Evolutionary conservation across 306 rosid species (phyloP).

Genomic region (Myrica gale): DNA sequence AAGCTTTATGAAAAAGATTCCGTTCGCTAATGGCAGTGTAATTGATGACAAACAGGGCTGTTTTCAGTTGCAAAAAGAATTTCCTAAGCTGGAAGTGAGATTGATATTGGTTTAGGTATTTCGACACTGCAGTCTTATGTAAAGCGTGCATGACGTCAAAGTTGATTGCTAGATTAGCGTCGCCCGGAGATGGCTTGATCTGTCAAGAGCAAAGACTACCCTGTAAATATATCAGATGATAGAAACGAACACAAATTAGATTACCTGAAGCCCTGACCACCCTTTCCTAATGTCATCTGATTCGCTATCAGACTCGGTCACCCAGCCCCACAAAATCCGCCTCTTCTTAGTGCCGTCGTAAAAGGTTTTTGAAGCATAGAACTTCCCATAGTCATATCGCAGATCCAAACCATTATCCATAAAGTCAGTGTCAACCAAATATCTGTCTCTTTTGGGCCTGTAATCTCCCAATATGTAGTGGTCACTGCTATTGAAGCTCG

Average conservation of each 20-base stretch:
- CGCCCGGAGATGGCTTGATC: not conserved
- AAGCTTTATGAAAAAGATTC: not conserved
- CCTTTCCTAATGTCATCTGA: conserved; percentile 52
- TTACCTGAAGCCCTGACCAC: conserved; percentile 81
- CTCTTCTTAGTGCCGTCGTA: conserved; percentile 47
- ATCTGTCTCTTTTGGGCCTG: conserved; percentile 28
- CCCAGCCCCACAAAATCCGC: conserved; percentile 58
- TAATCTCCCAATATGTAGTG: conserved; percentile 53
- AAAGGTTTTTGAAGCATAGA: conserved; percentile 59
- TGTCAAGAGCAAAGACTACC: not conserved
- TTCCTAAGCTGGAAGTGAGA: not conserved
- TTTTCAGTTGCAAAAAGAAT: not conserved
- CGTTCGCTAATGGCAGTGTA: not conserved
- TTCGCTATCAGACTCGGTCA: conserved; percentile 35
- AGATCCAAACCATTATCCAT: conserved; percentile 35
- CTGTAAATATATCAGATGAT: not conserved
- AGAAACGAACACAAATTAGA: not conserved
- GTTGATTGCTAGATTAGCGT: not conserved
- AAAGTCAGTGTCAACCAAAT: conserved; percentile 34
- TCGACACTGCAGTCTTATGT: not conserved
- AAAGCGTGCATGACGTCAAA: not conserved
- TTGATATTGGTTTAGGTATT: not conserved
- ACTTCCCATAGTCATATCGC: conserved; percentile 52
- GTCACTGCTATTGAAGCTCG: conserved; percentile 40
- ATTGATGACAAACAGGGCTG: not conserved